Evolutionary conservation across 2,329 filamentous ascomycete genomes (phyloP).

Genomic region (Nemania serpens): DNA sequence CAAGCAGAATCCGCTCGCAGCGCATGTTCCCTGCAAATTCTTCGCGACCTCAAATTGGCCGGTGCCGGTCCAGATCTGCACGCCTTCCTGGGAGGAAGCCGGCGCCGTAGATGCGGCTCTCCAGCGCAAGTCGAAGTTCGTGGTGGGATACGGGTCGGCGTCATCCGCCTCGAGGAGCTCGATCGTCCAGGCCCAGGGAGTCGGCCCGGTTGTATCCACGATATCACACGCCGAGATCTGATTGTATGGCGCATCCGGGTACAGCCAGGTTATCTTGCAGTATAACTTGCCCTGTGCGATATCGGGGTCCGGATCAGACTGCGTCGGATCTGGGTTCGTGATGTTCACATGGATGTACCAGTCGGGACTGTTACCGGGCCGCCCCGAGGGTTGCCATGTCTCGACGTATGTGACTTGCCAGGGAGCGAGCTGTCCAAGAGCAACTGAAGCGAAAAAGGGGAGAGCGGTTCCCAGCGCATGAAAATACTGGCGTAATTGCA

Average conservation of each 20-base stretch:
- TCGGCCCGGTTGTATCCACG: constrained; percentile 1
- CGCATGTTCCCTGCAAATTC: constrained; percentile 27
- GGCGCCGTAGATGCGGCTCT: constrained; percentile 23
- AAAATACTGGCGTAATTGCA: constrained; percentile 1
- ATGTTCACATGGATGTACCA: constrained; percentile 34
- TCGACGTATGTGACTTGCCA: constrained; percentile 36
- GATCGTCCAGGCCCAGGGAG: constrained; percentile 35
- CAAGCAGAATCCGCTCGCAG: constrained; percentile 30
- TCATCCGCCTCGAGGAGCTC: constrained; percentile 30
- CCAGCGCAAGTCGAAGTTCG: constrained; percentile 34
- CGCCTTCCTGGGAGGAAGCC: constrained; percentile 12
- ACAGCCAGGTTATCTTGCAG: constrained; percentile 36
- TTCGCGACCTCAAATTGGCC: constrained; percentile 32
- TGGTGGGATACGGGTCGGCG: constrained; percentile 29
- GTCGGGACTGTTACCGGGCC: constrained; percentile 30
- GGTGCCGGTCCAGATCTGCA: constrained; percentile 30
- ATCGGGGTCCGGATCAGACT: constrained; percentile 13
- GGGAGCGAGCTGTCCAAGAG: constrained; percentile 20
- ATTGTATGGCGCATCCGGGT: constrained; percentile 26
- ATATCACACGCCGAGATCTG: constrained; percentile 28
- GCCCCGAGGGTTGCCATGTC: constrained; percentile 35
- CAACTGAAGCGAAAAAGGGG: not conserved
- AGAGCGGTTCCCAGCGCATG: not conserved
- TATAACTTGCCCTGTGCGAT: constrained; percentile 31
- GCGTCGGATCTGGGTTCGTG: constrained; percentile 35